These are phyloP conservation scores for Zea luxurians DNA, from an alignment of 176 grass and related monocot genomes.

Conservation along the genomic window DNA sequence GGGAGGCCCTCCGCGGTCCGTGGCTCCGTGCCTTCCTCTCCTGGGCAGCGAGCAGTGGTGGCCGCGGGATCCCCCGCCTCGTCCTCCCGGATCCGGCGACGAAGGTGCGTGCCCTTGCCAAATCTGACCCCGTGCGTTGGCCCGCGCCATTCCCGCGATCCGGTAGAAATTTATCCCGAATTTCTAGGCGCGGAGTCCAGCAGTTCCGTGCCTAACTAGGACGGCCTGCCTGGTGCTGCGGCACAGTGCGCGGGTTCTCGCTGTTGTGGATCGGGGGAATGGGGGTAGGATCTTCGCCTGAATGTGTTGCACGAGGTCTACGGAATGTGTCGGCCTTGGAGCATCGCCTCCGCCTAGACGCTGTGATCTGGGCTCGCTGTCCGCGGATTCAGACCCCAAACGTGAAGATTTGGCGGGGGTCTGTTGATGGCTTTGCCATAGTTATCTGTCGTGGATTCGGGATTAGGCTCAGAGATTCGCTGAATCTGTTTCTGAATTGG, in stretches of 20 bases:
- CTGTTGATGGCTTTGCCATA: not conserved
- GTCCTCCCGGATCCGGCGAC: constrained; percentile 8
- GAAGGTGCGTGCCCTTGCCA: constrained; percentile 28
- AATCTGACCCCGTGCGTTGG: not conserved
- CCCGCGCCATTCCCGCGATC: not conserved
- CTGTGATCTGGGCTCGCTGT: not conserved
- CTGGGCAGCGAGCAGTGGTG: constrained; percentile 26
- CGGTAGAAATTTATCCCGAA: not conserved
- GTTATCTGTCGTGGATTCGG: not conserved
- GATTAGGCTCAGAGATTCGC: not conserved
- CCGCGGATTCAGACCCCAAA: not conserved
- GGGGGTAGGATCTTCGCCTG: not conserved
- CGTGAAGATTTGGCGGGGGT: not conserved
- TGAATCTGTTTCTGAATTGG: not conserved
- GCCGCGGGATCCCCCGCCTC: constrained; percentile 8
- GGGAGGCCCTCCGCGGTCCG: not conserved
- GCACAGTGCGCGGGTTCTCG: not conserved
- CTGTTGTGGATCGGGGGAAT: not conserved
- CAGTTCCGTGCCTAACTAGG: not conserved
- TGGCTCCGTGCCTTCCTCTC: constrained; percentile 1
- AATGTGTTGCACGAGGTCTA: not conserved
- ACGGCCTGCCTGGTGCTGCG: not conserved
- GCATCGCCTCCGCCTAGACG: not conserved
- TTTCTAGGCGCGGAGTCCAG: not conserved
- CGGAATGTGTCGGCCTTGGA: not conserved